Conservation (phyloP, 2,329 filamentous ascomycete genomes). For the Cytospora schulzeri region DNA sequence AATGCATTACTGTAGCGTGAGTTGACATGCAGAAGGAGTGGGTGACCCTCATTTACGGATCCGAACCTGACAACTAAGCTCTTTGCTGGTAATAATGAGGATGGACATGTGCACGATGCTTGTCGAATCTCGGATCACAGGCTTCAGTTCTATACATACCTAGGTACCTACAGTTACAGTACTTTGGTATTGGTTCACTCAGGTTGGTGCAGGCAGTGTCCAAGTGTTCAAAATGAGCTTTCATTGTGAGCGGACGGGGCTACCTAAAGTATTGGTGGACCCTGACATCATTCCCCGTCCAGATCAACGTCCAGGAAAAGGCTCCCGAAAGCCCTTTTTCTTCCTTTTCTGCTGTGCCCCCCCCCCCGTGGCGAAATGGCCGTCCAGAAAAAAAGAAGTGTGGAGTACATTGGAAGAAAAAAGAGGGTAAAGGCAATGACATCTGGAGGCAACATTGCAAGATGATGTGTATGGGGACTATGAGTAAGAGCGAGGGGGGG, state of each 20-base stretch:
- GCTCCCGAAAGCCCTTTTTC: background rate
- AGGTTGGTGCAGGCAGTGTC: background rate
- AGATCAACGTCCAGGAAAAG: background rate
- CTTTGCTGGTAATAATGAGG: background rate
- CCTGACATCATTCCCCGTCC: slow-evolving; percentile 17
- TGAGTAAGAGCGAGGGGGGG: background rate
- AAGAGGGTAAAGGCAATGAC: too few species aligned
- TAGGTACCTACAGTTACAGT: too few species aligned
- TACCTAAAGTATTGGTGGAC: background rate
- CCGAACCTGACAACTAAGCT: background rate
- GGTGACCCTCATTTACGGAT: too few species aligned
- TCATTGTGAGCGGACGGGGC: slow-evolving; percentile 16
- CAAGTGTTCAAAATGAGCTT: slow-evolving; percentile 4
- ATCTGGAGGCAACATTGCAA: background rate
- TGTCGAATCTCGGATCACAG: too few species aligned
- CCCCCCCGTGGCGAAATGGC: background rate
- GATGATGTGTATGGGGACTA: too few species aligned
- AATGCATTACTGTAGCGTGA: too few species aligned
- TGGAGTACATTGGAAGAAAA: background rate
- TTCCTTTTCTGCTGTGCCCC: background rate
- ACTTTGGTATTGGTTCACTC: too few species aligned
- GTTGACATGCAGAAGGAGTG: too few species aligned
- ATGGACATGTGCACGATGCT: background rate
- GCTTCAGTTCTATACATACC: too few species aligned
- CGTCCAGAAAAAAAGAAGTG: background rate